These are phyloP conservation scores for Boletus rubropictus DNA, from an alignment of 768 basidiomycete genomes.

Conservation along the genomic window DNA sequence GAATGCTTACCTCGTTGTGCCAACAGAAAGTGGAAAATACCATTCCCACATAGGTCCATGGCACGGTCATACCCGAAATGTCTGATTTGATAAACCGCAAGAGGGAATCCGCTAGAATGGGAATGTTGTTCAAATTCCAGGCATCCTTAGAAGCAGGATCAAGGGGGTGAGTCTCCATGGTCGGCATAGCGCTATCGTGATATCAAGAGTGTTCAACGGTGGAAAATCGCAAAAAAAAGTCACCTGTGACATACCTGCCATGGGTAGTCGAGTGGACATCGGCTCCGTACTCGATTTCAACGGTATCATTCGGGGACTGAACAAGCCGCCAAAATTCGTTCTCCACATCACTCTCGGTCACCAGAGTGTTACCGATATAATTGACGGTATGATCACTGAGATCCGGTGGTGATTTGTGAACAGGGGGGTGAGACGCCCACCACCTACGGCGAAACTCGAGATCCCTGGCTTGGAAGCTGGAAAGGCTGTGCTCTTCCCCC, in stretches of 20 bases:
- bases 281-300: constrained; percentile 99
- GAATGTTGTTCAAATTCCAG: constrained; percentile 98
- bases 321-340: constrained; percentile 96
- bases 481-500: constrained; percentile 90
- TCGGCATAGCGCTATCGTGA: constrained; percentile 79
- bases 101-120: constrained; percentile 87
- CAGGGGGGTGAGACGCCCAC: constrained; percentile 76
- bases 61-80: constrained; percentile 99
- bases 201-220: constrained; percentile 24
- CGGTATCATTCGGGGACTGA: constrained; percentile 81
- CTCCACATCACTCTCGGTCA: constrained; percentile 92
- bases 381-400: constrained; percentile 48
- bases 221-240: constrained; percentile 14
- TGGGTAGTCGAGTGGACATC: constrained; percentile 97
- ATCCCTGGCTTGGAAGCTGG: constrained; percentile 89
- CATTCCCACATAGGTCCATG: constrained; percentile 99
- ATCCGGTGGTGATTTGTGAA: constrained; percentile 27
- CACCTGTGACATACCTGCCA: constrained; percentile 66
- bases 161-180: constrained; percentile 87
- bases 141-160: constrained; percentile 83
- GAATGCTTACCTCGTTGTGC: constrained; percentile 83
- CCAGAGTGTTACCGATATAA: constrained; percentile 51
- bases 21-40: constrained; percentile 98
- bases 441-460: constrained; percentile 82
- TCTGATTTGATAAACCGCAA: constrained; percentile 97